Percentiles rank a stretch among this genome's conserved stretches.
Evolutionary conservation across 768 basidiomycete genomes (phyloP).

Genomic region (Pleurotus pulmonarius): DNA sequence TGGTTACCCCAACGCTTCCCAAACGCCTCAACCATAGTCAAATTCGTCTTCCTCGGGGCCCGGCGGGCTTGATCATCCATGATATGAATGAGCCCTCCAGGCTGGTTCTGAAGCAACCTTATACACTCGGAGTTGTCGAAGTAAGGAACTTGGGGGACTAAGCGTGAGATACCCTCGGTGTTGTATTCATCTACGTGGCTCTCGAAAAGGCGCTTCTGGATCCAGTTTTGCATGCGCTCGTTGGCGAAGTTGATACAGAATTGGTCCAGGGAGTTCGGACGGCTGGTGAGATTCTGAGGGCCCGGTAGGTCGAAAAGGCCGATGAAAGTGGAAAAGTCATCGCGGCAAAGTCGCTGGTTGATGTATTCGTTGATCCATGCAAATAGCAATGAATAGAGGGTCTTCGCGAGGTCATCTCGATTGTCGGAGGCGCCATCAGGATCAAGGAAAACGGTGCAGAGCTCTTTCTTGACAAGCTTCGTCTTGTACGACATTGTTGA

Average conservation of each 20-base stretch:
- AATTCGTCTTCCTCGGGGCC: constrained; percentile 85
- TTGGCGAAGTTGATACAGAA: constrained; percentile 97
- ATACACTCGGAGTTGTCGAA: constrained; percentile 92
- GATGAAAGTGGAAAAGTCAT: constrained; percentile 90
- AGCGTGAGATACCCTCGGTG: constrained; percentile 71
- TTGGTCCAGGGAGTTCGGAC: constrained; percentile 92
- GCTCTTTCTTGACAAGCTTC: constrained; percentile 89
- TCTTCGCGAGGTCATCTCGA: constrained; percentile 90
- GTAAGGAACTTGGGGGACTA: constrained; percentile 70
- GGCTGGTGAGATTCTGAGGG: constrained; percentile 82
- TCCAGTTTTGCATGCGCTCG: constrained; percentile 83
- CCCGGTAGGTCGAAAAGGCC: constrained; percentile 94
- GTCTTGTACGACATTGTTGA: constrained; percentile 86
- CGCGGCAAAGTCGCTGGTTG: constrained; percentile 91
- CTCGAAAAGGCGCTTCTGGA: constrained; percentile 79
- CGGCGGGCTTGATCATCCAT: constrained; percentile 95
- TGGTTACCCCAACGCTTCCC: constrained; percentile 94
- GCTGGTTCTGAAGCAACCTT: constrained; percentile 77
- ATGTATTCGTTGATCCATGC: constrained; percentile 96
- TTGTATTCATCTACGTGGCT: constrained; percentile 78
- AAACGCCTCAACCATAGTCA: constrained; percentile 93
- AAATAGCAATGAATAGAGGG: constrained; percentile 90
- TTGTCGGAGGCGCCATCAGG: constrained; percentile 91
- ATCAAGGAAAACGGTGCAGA: constrained; percentile 96
- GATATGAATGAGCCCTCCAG: constrained; percentile 92